Conservation (phyloP, 352 stramenopile genomes). For the Pythium pyrilobum region DNA sequence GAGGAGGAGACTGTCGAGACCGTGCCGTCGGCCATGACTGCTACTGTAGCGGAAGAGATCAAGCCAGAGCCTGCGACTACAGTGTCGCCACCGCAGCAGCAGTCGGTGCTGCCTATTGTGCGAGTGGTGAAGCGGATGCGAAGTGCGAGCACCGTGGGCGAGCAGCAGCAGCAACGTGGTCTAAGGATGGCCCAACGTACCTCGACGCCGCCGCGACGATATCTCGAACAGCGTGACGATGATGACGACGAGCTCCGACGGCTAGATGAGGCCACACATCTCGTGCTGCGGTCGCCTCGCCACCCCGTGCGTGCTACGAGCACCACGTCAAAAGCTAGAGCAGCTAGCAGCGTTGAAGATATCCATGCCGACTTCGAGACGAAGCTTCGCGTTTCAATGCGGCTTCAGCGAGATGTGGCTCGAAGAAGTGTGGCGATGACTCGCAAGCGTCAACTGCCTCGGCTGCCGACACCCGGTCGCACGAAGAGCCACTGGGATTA, state of each 20-base stretch:
- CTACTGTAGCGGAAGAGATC: background rate
- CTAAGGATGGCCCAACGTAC: background rate
- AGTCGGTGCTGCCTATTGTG: background rate
- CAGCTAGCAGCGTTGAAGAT: constrained; percentile 16
- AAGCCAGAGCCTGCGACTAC: background rate
- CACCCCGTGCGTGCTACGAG: background rate
- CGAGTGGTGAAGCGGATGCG: constrained; percentile 14
- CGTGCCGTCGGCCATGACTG: too few species aligned
- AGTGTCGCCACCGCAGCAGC: background rate
- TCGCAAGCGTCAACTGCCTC: constrained; percentile 67
- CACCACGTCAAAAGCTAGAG: constrained; percentile 2
- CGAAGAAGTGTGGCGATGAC: constrained; percentile 29
- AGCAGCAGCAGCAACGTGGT: background rate
- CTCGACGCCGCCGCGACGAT: constrained; percentile 14
- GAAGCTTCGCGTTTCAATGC: constrained; percentile 44
- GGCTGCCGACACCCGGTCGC: constrained; percentile 43
- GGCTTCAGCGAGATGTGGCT: constrained; percentile 36
- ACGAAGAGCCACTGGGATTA: constrained; percentile 90
- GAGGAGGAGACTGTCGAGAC: background rate
- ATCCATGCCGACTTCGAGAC: constrained; percentile 40
- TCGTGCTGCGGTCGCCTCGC: constrained; percentile 2
- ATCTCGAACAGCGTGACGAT: constrained; percentile 1
- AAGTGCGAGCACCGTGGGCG: background rate
- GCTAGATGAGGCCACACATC: background rate
- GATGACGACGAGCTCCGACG: constrained; percentile 7